These are phyloP conservation scores for Aspergillus carlsbadensis DNA, from an alignment of 495 filamentous ascomycete species.

Conservation along the genomic window DNA sequence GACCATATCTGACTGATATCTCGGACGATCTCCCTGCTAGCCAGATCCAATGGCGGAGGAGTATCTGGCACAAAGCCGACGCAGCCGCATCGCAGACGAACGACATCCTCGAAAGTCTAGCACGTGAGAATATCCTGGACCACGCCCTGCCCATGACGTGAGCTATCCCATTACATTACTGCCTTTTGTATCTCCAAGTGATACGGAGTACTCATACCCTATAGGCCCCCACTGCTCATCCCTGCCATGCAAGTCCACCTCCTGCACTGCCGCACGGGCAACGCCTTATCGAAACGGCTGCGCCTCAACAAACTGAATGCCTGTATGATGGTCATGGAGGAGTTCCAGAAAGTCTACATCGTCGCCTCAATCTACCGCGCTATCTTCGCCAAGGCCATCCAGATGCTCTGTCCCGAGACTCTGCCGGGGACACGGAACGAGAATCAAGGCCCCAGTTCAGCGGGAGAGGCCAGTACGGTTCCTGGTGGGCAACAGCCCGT, in stretches of 20 bases:
- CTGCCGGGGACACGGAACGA: slow-evolving; percentile 1
- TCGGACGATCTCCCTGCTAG: slow-evolving; percentile 12
- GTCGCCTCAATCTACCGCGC: slow-evolving; percentile 34
- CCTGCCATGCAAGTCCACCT: slow-evolving; percentile 44
- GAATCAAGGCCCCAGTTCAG: too few species aligned
- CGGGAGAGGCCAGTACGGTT: not conserved
- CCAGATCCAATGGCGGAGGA: slow-evolving; percentile 21
- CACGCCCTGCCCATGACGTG: slow-evolving; percentile 38
- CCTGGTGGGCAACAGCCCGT: not conserved
- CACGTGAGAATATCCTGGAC: slow-evolving; percentile 28
- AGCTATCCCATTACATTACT: not conserved
- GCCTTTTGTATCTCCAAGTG: not conserved
- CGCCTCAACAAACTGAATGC: slow-evolving; percentile 39
- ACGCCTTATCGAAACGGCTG: slow-evolving; percentile 31
- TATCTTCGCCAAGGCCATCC: slow-evolving; percentile 33
- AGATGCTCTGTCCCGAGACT: slow-evolving; percentile 27
- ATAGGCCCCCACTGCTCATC: slow-evolving; percentile 37
- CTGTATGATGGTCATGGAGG: slow-evolving; percentile 42
- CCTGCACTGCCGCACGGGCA: slow-evolving; percentile 31
- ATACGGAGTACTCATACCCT: too few species aligned
- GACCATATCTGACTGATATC: slow-evolving; percentile 19
- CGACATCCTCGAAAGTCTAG: slow-evolving; percentile 28
- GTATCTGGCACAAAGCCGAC: slow-evolving; percentile 22
- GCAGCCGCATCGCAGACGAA: slow-evolving; percentile 36
- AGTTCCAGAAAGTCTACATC: slow-evolving; percentile 37